A percentile compares a stretch with the other conserved stretches of the same genome.
These are phyloP conservation scores for Cerioporus squamosus DNA, from an alignment of 1,284 basidiomycete species.

Conservation along the genomic window DNA sequence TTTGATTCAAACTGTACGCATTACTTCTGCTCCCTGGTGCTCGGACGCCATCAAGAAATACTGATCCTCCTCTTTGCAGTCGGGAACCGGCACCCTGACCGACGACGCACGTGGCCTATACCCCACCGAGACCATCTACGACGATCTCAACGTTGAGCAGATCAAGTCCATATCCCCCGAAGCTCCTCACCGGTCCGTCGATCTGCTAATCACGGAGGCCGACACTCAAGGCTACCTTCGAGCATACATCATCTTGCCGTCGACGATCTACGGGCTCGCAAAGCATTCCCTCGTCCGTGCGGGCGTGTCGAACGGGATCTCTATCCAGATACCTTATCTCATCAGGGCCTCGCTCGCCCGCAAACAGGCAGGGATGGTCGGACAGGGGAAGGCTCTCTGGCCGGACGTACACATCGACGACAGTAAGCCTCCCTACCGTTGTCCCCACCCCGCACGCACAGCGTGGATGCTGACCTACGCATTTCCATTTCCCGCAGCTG, in stretches of 20 bases:
- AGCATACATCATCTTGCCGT: constrained; percentile 43
- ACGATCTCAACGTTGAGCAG: constrained; percentile 37
- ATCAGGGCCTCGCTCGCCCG: constrained; percentile 36
- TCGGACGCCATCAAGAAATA: background rate
- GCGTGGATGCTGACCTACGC: background rate
- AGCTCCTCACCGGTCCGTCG: constrained; percentile 38
- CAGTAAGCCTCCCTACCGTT: constrained; percentile 25
- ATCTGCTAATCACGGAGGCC: constrained; percentile 36
- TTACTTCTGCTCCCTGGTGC: background rate
- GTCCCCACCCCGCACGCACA: background rate
- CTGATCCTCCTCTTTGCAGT: constrained; percentile 29
- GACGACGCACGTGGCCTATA: constrained; percentile 38
- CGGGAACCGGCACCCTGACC: constrained; percentile 38
- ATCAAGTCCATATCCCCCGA: constrained; percentile 37
- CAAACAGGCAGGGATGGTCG: constrained; percentile 39
- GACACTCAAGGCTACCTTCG: constrained; percentile 41
- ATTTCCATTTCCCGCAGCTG: constrained; percentile 5
- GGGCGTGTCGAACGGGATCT: constrained; percentile 40
- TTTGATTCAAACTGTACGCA: constrained; percentile 54
- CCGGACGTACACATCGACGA: constrained; percentile 38
- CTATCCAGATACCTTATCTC: constrained; percentile 41
- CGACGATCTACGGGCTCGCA: constrained; percentile 43
- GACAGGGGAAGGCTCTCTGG: constrained; percentile 36
- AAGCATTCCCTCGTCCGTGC: constrained; percentile 37
- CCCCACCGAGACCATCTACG: constrained; percentile 35